Percentiles rank a stretch among this genome's conserved stretches.
These are phyloP conservation scores for Saccharomycodes ludwigii DNA, from an alignment of 805 yeast genomes.

Conservation along the genomic window DNA sequence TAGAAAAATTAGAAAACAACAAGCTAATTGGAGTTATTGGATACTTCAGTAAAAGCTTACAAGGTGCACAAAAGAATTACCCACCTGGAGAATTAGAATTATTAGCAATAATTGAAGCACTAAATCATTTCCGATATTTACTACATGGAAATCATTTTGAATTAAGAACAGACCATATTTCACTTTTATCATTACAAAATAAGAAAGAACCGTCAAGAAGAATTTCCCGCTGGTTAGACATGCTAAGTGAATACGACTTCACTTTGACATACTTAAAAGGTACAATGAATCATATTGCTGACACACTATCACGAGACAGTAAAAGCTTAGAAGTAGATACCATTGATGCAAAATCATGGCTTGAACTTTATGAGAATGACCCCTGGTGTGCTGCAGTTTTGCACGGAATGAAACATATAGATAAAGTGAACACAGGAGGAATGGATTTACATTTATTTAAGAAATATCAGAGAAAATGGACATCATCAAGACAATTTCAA, in stretches of 20 bases:
- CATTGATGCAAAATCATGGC: conserved; percentile 3
- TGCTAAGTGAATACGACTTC: conserved; percentile 8
- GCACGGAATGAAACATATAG: not conserved
- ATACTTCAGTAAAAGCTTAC: conserved; percentile 7
- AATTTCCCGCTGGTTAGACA: conserved; percentile 6
- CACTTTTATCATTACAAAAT: conserved; percentile 4
- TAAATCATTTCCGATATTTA: conserved; percentile 8
- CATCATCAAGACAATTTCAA: no score
- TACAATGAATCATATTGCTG: conserved; percentile 9
- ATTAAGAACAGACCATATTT: conserved; percentile 8
- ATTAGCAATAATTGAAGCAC: conserved; percentile 8
- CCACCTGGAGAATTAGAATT: conserved; percentile 10
- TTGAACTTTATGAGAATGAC: conserved; percentile 1
- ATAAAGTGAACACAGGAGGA: not conserved
- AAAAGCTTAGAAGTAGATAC: not conserved
- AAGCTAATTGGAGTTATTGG: conserved; percentile 8
- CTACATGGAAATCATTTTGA: conserved; percentile 7
- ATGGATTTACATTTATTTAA: no score
- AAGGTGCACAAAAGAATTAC: conserved; percentile 7
- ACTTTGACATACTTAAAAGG: conserved; percentile 7
- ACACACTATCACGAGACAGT: conserved; percentile 7
- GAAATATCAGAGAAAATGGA: no score
- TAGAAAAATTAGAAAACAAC: conserved; percentile 6
- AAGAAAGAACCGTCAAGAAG: conserved; percentile 8
- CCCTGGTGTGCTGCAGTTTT: conserved; percentile 5